Conservation (phyloP, 441 rosid genomes). For the Corymbia calophylla region DNA sequence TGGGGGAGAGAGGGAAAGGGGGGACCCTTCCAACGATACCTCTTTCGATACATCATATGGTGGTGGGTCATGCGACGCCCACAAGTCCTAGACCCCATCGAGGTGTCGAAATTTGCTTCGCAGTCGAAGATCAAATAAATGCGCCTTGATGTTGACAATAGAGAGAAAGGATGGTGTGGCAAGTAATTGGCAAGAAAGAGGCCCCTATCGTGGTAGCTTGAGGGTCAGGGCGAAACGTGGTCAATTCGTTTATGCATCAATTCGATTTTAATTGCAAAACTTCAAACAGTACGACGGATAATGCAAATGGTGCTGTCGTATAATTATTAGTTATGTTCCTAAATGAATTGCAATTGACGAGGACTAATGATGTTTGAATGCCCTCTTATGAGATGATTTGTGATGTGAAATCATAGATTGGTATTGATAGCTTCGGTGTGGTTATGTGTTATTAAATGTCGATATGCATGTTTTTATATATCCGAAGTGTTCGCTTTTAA, state of each 20-base stretch:
- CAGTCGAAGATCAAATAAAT: neutral
- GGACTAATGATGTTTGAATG: neutral
- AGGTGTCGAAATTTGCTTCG: neutral
- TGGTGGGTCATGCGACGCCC: neutral
- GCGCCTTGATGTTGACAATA: neutral
- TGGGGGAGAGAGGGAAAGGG: neutral
- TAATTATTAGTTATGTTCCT: neutral
- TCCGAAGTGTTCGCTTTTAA: neutral
- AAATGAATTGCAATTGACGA: neutral
- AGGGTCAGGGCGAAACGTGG: neutral
- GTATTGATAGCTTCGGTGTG: rapidly evolving
- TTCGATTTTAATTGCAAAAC: neutral
- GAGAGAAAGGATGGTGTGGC: neutral
- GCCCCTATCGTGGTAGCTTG: neutral
- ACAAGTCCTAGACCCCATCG: neutral
- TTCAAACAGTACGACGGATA: neutral
- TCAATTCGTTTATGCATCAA: neutral
- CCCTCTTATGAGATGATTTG: neutral
- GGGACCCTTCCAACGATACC: too few species aligned
- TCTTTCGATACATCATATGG: neutral
- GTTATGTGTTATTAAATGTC: neutral
- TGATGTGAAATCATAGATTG: neutral
- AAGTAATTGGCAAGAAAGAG: neutral
- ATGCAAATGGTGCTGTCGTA: neutral
- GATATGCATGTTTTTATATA: neutral